phyloP scores from a whole-genome alignment of 2,329 filamentous ascomycete species.

The Byssothecium circinans region DNA sequence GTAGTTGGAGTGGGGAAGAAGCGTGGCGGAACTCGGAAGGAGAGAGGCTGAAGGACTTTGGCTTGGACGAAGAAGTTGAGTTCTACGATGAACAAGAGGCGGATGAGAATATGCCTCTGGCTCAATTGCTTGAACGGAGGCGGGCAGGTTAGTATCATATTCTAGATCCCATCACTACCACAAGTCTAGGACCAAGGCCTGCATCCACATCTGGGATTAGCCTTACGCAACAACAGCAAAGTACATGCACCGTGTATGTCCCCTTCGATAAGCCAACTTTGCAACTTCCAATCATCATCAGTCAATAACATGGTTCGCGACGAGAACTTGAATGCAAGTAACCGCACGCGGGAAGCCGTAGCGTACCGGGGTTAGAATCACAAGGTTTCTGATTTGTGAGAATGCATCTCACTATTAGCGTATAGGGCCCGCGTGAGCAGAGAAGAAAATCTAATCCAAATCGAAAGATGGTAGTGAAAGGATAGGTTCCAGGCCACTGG shows the following conservation, averaged over 20 bases:
- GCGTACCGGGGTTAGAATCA: neutral
- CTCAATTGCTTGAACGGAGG: constrained; percentile 58
- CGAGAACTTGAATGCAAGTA: neutral
- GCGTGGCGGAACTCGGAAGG: constrained; percentile 77
- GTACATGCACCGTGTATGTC: too few species aligned
- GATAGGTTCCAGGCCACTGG: neutral
- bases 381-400: neutral
- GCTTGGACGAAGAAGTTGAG: constrained; percentile 76
- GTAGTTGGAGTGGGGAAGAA: constrained; percentile 52
- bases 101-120: constrained; percentile 65
- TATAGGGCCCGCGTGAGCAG: constrained; percentile 6
- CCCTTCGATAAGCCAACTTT: too few species aligned
- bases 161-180: too few species aligned
- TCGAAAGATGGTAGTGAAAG: neutral
- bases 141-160: constrained; percentile 4
- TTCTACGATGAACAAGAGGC: constrained; percentile 64
- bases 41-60: constrained; percentile 73
- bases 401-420: constrained; percentile 12
- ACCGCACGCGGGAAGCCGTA: neutral
- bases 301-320: neutral
- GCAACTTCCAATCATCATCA: neutral
- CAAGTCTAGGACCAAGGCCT: neutral
- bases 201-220: neutral
- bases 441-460: constrained; percentile 1
- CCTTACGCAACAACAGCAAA: too few species aligned